Evolutionary conservation across 1,139 yeast species (phyloP).

Genomic region (Eremothecium cymbalariae): DNA sequence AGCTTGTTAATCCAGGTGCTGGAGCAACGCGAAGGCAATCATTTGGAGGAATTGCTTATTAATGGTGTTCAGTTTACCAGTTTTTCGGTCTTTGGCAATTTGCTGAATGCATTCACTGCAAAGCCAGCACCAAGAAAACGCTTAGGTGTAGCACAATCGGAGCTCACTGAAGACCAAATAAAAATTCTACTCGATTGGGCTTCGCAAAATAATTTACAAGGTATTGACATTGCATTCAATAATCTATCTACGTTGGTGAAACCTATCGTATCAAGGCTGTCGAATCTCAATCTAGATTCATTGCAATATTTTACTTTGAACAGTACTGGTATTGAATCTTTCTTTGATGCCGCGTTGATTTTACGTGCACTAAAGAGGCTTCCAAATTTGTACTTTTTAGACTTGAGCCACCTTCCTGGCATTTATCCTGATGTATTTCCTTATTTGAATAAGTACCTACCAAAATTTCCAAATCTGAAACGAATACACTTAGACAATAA

Average conservation of each 20-base stretch:
- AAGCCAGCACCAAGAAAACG: constrained; percentile 45
- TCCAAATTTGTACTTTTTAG: constrained; percentile 60
- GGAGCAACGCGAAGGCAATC: constrained; percentile 47
- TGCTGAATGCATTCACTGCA: constrained; percentile 35
- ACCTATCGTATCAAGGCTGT: constrained; percentile 32
- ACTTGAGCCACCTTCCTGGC: constrained; percentile 63
- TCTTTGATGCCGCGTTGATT: constrained; percentile 47
- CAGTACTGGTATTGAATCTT: constrained; percentile 50
- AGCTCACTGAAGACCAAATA: constrained; percentile 50
- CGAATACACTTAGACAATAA: constrained; percentile 75
- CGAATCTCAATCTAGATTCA: constrained; percentile 19
- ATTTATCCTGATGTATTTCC: constrained; percentile 68
- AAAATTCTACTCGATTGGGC: constrained; percentile 57
- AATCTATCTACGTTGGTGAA: constrained; percentile 50
- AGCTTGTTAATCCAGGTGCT: constrained; percentile 53
- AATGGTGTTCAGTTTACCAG: constrained; percentile 61
- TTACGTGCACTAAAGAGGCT: constrained; percentile 45
- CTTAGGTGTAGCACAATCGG: constrained; percentile 71
- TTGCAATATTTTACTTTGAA: constrained; percentile 59
- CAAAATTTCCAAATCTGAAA: constrained; percentile 54
- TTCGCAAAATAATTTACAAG: constrained; percentile 50
- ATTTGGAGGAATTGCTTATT: constrained; percentile 67
- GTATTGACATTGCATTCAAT: constrained; percentile 80
- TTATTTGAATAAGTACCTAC: constrained; percentile 52
- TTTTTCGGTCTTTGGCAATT: constrained; percentile 41